phyloP scores from a whole-genome alignment of 2,329 filamentous ascomycete species.

The Xylaria hypoxylon region DNA sequence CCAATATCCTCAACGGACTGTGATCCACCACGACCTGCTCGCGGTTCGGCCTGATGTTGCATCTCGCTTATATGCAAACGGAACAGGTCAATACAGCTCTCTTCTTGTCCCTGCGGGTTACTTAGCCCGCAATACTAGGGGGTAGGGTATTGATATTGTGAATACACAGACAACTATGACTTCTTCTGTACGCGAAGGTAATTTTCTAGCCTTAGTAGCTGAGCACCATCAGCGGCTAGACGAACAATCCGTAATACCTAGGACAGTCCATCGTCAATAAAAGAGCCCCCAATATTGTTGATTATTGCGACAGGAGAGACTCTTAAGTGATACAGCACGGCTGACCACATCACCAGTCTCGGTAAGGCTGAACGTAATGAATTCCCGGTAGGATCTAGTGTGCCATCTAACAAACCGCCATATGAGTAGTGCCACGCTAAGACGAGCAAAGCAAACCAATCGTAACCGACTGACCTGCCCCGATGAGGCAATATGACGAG shows the following conservation, averaged over 20 bases:
- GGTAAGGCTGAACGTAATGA: constrained; percentile 29
- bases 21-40: constrained; percentile 5
- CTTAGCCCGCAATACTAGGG: no score
- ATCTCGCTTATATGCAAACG: constrained; percentile 22
- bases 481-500: constrained; percentile 1
- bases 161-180: background rate
- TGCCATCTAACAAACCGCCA: constrained; percentile 1
- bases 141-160: background rate
- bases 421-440: constrained; percentile 9
- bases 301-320: background rate
- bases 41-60: background rate
- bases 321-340: constrained; percentile 6
- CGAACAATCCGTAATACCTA: background rate
- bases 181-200: background rate
- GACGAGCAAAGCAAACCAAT: constrained; percentile 12
- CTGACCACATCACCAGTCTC: constrained; percentile 16
- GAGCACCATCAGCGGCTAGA: background rate
- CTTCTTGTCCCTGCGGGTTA: background rate
- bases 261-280: background rate
- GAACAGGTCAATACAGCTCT: background rate
- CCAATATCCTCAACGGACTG: background rate
- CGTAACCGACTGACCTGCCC: constrained; percentile 4
- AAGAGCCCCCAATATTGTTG: background rate
- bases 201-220: background rate
- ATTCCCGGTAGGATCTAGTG: constrained; percentile 4